phyloP scores from a whole-genome alignment of 345 rosid genomes.

The Populus tremula region DNA sequence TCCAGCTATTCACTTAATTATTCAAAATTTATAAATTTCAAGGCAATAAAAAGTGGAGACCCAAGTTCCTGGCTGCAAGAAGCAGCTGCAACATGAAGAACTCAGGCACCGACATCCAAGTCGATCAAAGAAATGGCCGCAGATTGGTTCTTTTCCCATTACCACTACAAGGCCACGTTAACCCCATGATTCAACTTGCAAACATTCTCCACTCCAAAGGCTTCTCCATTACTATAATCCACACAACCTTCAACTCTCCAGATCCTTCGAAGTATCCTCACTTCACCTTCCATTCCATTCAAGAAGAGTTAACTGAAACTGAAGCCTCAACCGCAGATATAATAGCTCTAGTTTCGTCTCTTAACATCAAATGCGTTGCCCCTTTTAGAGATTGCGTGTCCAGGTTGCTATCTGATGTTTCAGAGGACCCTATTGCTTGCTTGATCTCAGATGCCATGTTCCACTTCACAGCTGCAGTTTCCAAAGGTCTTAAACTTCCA shows the following conservation, averaged over 20 bases:
- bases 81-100: neutral
- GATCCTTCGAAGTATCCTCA: conserved; percentile 28
- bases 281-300: conserved; percentile 23
- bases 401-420: conserved; percentile 13
- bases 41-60: no score
- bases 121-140: conserved; percentile 6
- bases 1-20: no score
- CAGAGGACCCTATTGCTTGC: conserved; percentile 28
- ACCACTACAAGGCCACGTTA: conserved; percentile 40
- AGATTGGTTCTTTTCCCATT: conserved; percentile 26
- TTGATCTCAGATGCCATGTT: conserved; percentile 34
- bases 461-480: conserved; percentile 33
- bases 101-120: neutral
- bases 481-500: conserved; percentile 21
- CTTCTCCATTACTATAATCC: conserved; percentile 34
- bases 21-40: no score
- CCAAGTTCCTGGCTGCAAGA: neutral
- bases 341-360: conserved; percentile 7
- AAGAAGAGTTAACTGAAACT: conserved; percentile 15
- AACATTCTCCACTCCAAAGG: conserved; percentile 34
- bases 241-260: conserved; percentile 35
- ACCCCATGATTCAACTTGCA: conserved; percentile 41
- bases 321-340: conserved; percentile 17
- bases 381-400: conserved; percentile 27
- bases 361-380: conserved; percentile 13